Conservation (phyloP, 2,329 filamentous ascomycete species). For the Verticillium nonalfalfae region DNA sequence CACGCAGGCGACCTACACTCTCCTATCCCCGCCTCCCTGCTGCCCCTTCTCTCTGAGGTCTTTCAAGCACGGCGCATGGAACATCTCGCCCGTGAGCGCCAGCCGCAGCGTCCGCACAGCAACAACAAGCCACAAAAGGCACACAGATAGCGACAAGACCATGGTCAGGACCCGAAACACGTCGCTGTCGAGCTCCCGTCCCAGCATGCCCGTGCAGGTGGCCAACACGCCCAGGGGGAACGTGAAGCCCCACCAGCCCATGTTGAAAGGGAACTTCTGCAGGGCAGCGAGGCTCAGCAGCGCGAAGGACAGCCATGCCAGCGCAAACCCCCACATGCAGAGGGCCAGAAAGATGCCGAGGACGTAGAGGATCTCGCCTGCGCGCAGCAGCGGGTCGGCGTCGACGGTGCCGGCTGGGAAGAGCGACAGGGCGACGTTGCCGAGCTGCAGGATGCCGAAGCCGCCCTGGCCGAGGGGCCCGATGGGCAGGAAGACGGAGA, state of each 20-base stretch:
- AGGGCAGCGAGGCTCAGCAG: conserved; percentile 30
- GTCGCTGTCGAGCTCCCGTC: conserved; percentile 30
- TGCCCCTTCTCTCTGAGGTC: conserved; percentile 25
- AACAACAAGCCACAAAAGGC: conserved; percentile 35
- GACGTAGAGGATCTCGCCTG: conserved; percentile 50
- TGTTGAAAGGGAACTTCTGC: conserved; percentile 35
- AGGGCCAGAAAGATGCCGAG: conserved; percentile 42
- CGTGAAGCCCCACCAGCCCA: conserved; percentile 42
- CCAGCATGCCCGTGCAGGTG: conserved; percentile 31
- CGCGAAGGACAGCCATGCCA: conserved; percentile 36
- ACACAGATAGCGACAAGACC: conserved; percentile 32
- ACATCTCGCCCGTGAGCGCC: conserved; percentile 33
- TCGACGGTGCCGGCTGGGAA: conserved; percentile 38
- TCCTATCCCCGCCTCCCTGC: conserved; percentile 16
- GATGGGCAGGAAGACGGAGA: conserved; percentile 61
- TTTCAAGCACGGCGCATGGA: conserved; percentile 36
- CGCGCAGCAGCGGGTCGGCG: conserved; percentile 30
- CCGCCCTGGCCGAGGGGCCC: conserved; percentile 62
- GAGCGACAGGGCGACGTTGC: conserved; percentile 36
- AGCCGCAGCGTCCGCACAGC: conserved; percentile 28
- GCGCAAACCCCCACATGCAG: conserved; percentile 37
- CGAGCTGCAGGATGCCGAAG: conserved; percentile 48
- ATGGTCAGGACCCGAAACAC: conserved; percentile 35
- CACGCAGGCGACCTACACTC: conserved; percentile 13
- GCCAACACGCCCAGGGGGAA: conserved; percentile 39